Conservation (phyloP, 2,329 filamentous ascomycete species). For the Epichloe bromicola region DNA sequence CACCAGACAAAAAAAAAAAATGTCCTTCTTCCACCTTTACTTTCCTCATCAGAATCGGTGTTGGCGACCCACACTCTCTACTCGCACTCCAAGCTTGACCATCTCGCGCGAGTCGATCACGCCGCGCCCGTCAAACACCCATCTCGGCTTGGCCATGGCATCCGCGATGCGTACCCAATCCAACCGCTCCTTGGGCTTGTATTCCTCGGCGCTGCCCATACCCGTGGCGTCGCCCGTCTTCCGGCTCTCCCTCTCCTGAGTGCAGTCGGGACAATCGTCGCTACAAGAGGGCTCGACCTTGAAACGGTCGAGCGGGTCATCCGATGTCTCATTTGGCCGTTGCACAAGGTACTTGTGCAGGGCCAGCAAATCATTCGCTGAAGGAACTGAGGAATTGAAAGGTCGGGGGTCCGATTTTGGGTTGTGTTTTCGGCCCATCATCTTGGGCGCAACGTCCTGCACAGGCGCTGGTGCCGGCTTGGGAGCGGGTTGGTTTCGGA, state of each 20-base stretch:
- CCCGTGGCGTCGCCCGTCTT: conserved; percentile 26
- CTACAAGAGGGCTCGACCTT: conserved; percentile 31
- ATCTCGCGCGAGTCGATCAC: conserved; percentile 36
- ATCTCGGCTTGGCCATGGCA: conserved; percentile 38
- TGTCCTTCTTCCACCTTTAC: neutral
- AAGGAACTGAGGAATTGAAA: conserved; percentile 23
- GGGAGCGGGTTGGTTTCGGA: conserved; percentile 29
- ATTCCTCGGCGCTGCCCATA: conserved; percentile 30
- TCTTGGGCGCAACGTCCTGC: conserved; percentile 17
- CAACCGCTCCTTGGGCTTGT: conserved; percentile 32
- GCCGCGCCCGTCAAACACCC: conserved; percentile 45
- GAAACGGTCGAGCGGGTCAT: conserved; percentile 34
- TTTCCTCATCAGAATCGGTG: conserved; percentile 23
- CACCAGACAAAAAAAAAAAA: too few species aligned
- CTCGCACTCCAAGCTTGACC: conserved; percentile 35
- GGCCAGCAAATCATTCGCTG: conserved; percentile 32
- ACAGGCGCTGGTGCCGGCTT: conserved; percentile 14
- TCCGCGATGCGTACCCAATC: conserved; percentile 39
- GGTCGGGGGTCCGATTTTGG: conserved; percentile 33
- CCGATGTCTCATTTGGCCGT: conserved; percentile 15
- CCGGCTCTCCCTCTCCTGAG: conserved; percentile 25
- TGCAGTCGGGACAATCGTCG: conserved; percentile 37
- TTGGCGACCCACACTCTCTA: conserved; percentile 39
- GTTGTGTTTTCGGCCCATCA: conserved; percentile 24
- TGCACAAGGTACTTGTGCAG: conserved; percentile 34